Base-by-base conservation (phyloP, 345 rosid genomes). In the Gossypium australe region DNA sequence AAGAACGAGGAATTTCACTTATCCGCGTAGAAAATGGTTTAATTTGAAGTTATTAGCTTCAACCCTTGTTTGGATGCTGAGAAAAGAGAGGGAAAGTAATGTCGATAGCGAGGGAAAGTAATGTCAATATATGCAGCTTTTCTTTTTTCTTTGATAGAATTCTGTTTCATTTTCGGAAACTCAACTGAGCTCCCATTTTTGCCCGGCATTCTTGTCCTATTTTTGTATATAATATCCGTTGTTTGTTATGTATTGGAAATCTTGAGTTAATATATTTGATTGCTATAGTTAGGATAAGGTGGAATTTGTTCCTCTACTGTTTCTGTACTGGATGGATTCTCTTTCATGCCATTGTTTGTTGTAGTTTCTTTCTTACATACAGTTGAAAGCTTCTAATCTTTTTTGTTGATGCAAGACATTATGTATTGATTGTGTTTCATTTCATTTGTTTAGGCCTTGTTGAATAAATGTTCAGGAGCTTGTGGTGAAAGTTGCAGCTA, bases 401-500 rank as follows among this genome's bases (percentile, higher is more conserved):
- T 69, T 27, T 51, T 51, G 45, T 16, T 69, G 22, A 11, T 44
- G 24, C n/a, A 18, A 17, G 25, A 48, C 9, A 51, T 17, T 9
- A 69, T 61, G 29, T 51, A 7, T 56, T 77, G 57, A 55, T 67
- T 13, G 16, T 71, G 59, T 76, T 34, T 71, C 69, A n/a, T 76
- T 67, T 71, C 79, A 20, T 80, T 76, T 79, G 45, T 66, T 79
- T 70, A 81, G 85, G 87, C 72, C 62, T 76, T 75, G 62, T 78
- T 69, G 85, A 80, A 85, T 91, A 86, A 78, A 93, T 93, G 97
- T 78, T 82, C 70, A 62, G 80, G 80, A 81, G 87, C 86, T 81
- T 82, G 68, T 75, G 70, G 27, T 74, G 69, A 58, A 48, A 82
- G 78, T 81, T 83, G 83, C 72, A 79, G 92, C 75, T 80, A 94